Percentiles rank a stretch among this genome's conserved stretches.
These are phyloP conservation scores for Picochlorum sp. DNA, from an alignment of 139 green algal genomes.

Conservation along the genomic window DNA sequence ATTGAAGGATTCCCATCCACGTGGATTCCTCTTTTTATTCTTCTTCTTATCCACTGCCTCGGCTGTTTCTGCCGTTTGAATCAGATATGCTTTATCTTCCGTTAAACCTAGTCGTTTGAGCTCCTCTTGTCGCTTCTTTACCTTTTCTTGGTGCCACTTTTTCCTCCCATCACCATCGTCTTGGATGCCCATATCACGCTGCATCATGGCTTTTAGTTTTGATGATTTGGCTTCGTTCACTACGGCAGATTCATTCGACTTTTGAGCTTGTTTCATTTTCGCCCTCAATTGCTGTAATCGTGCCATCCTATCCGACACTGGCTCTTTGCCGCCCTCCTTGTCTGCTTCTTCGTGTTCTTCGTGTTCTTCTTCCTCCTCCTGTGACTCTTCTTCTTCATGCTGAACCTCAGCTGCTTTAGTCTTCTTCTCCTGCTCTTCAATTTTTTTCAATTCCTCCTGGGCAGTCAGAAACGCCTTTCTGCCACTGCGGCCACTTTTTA, in stretches of 20 bases:
- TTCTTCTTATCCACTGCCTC: conserved; percentile 68
- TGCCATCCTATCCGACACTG: conserved; percentile 63
- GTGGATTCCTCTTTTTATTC: conserved; percentile 50
- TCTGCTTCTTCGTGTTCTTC: neutral
- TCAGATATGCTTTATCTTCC: conserved; percentile 49
- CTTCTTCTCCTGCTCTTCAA: conserved; percentile 18
- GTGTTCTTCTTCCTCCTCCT: conserved; percentile 17
- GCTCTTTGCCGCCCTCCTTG: conserved; percentile 25
- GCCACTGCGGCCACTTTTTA: conserved; percentile 15
- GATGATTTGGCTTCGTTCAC: conserved; percentile 56
- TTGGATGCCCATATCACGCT: neutral
- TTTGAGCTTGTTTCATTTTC: conserved; percentile 68
- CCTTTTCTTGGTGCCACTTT: conserved; percentile 77
- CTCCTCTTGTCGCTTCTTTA: conserved; percentile 58
- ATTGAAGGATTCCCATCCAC: conserved; percentile 65
- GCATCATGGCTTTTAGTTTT: conserved; percentile 14
- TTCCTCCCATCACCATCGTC: conserved; percentile 1
- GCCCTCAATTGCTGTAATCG: conserved; percentile 75
- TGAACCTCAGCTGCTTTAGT: neutral
- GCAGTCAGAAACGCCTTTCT: conserved; percentile 25
- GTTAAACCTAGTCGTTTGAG: conserved; percentile 63
- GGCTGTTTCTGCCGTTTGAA: conserved; percentile 74
- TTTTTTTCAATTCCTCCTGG: conserved; percentile 39
- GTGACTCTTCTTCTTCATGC: neutral
- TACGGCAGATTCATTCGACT: conserved; percentile 83